Evolutionary conservation across 441 rosid genomes (phyloP).

Genomic region (Euphorbia celastroides): DNA sequence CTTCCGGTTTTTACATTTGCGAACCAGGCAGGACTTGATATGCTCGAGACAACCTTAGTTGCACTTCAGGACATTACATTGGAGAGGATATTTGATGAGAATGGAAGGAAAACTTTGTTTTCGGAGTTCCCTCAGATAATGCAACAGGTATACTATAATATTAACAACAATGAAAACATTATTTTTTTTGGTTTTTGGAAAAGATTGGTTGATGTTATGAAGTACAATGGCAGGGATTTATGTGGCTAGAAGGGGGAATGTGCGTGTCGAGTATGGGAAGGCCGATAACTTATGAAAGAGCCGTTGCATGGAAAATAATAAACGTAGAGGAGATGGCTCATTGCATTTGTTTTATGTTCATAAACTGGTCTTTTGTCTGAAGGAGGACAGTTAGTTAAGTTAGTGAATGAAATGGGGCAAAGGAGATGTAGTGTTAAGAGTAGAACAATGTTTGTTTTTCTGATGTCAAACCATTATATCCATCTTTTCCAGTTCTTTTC

Average conservation of each 20-base stretch:
- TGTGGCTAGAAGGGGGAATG: conserved; percentile 83
- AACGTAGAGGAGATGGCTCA: conserved; percentile 90
- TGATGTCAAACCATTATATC: neutral
- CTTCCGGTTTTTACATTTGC: conserved; percentile 87
- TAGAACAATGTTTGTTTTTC: neutral
- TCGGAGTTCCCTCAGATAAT: conserved; percentile 83
- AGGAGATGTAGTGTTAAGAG: neutral
- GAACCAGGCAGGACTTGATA: conserved; percentile 95
- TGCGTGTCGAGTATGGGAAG: conserved; percentile 98
- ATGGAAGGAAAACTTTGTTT: conserved; percentile 73
- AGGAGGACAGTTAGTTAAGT: neutral
- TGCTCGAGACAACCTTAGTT: conserved; percentile 94
- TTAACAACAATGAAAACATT: neutral
- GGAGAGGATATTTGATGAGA: conserved; percentile 94
- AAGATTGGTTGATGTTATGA: neutral
- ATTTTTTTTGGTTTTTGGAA: neutral
- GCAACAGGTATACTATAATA: conserved; percentile 58
- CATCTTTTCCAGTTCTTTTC: neutral
- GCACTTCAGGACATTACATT: conserved; percentile 86
- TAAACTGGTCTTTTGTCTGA: conserved; percentile 97
- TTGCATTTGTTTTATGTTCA: conserved; percentile 93
- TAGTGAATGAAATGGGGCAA: neutral
- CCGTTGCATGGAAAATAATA: conserved; percentile 96
- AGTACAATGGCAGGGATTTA: conserved; percentile 52
- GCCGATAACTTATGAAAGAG: conserved; percentile 88